Base-by-base conservation (phyloP, 352 stramenopile species). In the Phytophthora pluvialis region DNA sequence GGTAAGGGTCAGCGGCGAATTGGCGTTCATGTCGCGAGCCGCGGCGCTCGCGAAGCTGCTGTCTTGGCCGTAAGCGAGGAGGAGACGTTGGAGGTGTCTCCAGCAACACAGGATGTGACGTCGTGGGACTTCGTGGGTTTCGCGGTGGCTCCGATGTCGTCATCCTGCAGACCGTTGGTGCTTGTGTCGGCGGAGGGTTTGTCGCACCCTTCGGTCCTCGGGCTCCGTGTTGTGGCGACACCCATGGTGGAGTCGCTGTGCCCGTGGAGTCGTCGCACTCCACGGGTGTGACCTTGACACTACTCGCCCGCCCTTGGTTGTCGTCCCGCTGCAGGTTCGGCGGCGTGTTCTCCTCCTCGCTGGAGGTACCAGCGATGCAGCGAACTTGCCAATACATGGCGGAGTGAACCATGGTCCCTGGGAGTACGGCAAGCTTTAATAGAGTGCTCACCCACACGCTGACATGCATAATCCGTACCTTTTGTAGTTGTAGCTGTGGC, bases 321-420 rank as follows among this genome's bases (percentile, higher is more conserved):
- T 21, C 39, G 11, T 38, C 15, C 7, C 9, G 29, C n/a, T 43
- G 29, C 21, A 38, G 33, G 39, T 60, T 60, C 15, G 38, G 39
- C 25, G 39, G 18, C 10, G 18, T 40, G 28, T 60, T 60, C 11
- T 60, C 26, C 12, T 43, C 51, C 16, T 60, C 26, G 12, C 28
- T 49, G 2, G 29, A 40, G 15, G 39, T 33, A 26, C 50, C 39
- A 7, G 7, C 9, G 11, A 60, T 25, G 51, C 51, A 60, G 12
- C 51, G 51, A 28, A 40, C 29, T 16, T 16, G 18, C 38, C 51
- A 60, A 10, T 49, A 35, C 15, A 35, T 12, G 11, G 51, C 39
- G 3, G 51, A 50, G 46, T 50, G 16, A 32, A 49, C 51, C 38
- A 60, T 43, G 6, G n/a, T 49, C 35, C 2, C 28, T 60, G 39